Base-by-base conservation (phyloP, 345 rosid genomes). In the Hibiscus trionum region DNA sequence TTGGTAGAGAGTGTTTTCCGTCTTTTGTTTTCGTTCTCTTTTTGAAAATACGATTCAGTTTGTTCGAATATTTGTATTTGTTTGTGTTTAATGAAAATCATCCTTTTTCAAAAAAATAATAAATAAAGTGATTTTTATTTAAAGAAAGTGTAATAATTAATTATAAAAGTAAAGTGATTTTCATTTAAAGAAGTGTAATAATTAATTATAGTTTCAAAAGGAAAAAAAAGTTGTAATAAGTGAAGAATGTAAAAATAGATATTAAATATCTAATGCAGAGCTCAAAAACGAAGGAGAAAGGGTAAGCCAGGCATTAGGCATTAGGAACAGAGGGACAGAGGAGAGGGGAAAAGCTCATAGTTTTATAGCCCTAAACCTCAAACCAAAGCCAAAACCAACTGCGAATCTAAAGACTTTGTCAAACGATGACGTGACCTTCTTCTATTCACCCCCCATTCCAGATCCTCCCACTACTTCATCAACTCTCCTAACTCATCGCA, bases 401-500 rank as follows among this genome's bases (percentile, higher is more conserved):
- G 15, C 15, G 16, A 47, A 35, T 64, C 31, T 9, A 27, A 49
- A 16, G 77, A 76, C 80, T 73, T 60, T 71, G 81, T 81, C 85
- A 47, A 47, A 47, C 52, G 15, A 47, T 47, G 52, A 47, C 52
- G 52, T 47, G 52, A 47, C 52, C 15, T 11, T 47, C 52, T 39
- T 31, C 62, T 7, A 37, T 37, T 37, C 42, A 39, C 21, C 62
- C 31, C 26, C 26, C 68, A 60, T 53, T 69, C 57, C 61, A 14
- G 21, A 52, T 42, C 37, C 46, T 53, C 69, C 1, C 24, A 21
- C 29, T 64, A 4, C 73, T 37, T 70, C 73, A 56, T 70, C 73
- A 19, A 37, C 65, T 19, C 53, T 65, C 83, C 85, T 33, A 71
- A 39, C 81, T 80, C 83, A 70, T 72, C 77, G 84, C 77, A 70